Conservation (phyloP, 1,284 basidiomycete species). For the Fomitopsis palustris region DNA sequence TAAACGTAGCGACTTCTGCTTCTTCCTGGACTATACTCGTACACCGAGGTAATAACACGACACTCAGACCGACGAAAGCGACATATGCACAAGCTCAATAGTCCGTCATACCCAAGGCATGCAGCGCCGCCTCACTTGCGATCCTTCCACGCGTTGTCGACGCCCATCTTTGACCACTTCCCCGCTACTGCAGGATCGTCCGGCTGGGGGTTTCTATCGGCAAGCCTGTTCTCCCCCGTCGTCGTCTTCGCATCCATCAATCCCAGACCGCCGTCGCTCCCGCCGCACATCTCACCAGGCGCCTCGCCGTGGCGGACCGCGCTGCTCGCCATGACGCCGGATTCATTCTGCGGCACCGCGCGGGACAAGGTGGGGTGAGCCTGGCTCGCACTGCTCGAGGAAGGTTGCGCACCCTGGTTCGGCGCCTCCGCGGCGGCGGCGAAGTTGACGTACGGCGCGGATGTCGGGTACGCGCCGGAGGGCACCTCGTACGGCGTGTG, state of each 20-base stretch:
- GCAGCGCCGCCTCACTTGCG: constrained; percentile 27
- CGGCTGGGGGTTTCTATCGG: constrained; percentile 43
- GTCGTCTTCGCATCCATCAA: constrained; percentile 35
- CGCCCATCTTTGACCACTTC: constrained; percentile 41
- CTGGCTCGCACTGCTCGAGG: constrained; percentile 39
- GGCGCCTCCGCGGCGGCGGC: constrained; percentile 39
- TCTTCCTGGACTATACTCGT: constrained; percentile 12
- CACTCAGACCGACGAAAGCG: constrained; percentile 1
- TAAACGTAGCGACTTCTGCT: not conserved
- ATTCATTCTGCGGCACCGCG: constrained; percentile 37
- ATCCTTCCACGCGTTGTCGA: constrained; percentile 43
- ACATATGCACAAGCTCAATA: not conserved
- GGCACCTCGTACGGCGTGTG: constrained; percentile 60
- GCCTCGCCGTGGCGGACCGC: constrained; percentile 40
- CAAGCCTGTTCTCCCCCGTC: constrained; percentile 32
- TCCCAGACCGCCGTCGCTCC: constrained; percentile 41
- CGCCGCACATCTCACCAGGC: constrained; percentile 43
- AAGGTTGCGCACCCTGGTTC: constrained; percentile 31
- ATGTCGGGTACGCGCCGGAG: constrained; percentile 61
- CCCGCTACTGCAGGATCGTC: constrained; percentile 36
- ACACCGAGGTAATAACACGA: constrained; percentile 3
- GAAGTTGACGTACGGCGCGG: constrained; percentile 47
- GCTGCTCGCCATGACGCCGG: constrained; percentile 44
- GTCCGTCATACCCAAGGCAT: constrained; percentile 3
- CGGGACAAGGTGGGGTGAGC: constrained; percentile 44